Evolutionary conservation across 768 basidiomycete genomes (phyloP).

Genomic region (Lactifluus volemus): DNA sequence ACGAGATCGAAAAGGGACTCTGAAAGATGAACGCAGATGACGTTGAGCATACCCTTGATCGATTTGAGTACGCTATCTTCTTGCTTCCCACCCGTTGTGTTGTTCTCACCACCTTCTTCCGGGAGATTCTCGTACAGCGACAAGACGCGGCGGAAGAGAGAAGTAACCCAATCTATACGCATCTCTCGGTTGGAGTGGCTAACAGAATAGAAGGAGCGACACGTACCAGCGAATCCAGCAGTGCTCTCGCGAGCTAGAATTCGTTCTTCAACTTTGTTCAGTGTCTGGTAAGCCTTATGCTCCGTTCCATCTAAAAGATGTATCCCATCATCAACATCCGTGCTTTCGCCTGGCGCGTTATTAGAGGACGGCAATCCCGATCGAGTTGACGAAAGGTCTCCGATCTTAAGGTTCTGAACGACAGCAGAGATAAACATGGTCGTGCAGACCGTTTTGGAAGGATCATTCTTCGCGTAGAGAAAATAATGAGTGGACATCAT

Average conservation of each 20-base stretch:
- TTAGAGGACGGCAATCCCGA: conserved; percentile 46
- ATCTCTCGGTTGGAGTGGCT: not conserved
- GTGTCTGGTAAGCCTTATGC: conserved; percentile 28
- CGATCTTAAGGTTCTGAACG: conserved; percentile 69
- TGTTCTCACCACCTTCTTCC: conserved; percentile 85
- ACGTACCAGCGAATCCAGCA: conserved; percentile 63
- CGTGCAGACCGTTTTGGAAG: conserved; percentile 69
- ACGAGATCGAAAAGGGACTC: conserved; percentile 77
- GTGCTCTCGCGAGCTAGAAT: conserved; percentile 69
- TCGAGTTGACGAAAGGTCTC: conserved; percentile 59
- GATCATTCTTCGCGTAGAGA: conserved; percentile 52
- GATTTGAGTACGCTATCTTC: conserved; percentile 72
- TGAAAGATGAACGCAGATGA: conserved; percentile 73
- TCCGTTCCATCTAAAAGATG: conserved; percentile 48
- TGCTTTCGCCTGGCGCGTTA: conserved; percentile 46
- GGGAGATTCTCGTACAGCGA: conserved; percentile 87
- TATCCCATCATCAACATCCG: conserved; percentile 43
- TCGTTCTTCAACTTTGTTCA: conserved; percentile 61
- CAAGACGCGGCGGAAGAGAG: conserved; percentile 68
- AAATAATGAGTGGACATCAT: not conserved
- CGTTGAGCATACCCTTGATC: conserved; percentile 74
- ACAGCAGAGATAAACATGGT: conserved; percentile 69
- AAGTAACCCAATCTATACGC: conserved; percentile 64
- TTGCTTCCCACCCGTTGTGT: conserved; percentile 77
- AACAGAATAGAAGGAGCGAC: not conserved